A percentile compares a stretch with the other conserved stretches of the same genome.
Conservation (phyloP, 306 rosid genomes). For the Medicago ruthenica region DNA sequence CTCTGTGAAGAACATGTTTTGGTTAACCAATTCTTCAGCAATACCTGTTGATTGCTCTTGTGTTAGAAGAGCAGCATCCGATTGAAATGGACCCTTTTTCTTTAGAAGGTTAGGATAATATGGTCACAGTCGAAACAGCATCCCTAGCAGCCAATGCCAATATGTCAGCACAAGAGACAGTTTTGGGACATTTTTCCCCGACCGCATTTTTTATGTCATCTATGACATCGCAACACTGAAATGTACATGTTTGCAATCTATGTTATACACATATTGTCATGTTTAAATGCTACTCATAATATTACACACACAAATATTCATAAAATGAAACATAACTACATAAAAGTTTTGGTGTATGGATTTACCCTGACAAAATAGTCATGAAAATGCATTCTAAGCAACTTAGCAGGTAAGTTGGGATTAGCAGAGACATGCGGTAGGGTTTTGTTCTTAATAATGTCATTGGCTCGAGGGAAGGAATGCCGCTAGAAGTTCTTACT, state of each 20-base stretch:
- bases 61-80: too few relatives aligned
- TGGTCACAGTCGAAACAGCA: slow-evolving; percentile 47
- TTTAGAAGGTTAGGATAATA: background rate
- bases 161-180: slow-evolving; percentile 74
- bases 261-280: background rate
- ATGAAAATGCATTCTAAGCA: slow-evolving; percentile 68
- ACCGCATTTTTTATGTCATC: slow-evolving; percentile 56
- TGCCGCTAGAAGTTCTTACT: slow-evolving; percentile 47
- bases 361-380: slow-evolving; percentile 69
- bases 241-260: slow-evolving; percentile 31
- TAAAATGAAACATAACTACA: background rate
- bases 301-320: background rate
- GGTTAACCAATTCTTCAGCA: too few relatives aligned
- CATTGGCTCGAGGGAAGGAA: slow-evolving; percentile 58
- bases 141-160: slow-evolving; percentile 65
- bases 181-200: slow-evolving; percentile 56
- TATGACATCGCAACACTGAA: slow-evolving; percentile 70
- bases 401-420: slow-evolving; percentile 58
- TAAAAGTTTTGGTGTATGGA: background rate
- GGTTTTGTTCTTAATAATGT: slow-evolving; percentile 42
- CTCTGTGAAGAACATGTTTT: too few relatives aligned
- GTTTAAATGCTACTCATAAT: slow-evolving; percentile 30
- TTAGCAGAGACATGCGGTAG: slow-evolving; percentile 44
- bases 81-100: too few relatives aligned
- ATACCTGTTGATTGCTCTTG: too few relatives aligned